These are phyloP conservation scores for Xylariaceae sp. DNA, from an alignment of 2,329 filamentous ascomycete species.

Conservation along the genomic window DNA sequence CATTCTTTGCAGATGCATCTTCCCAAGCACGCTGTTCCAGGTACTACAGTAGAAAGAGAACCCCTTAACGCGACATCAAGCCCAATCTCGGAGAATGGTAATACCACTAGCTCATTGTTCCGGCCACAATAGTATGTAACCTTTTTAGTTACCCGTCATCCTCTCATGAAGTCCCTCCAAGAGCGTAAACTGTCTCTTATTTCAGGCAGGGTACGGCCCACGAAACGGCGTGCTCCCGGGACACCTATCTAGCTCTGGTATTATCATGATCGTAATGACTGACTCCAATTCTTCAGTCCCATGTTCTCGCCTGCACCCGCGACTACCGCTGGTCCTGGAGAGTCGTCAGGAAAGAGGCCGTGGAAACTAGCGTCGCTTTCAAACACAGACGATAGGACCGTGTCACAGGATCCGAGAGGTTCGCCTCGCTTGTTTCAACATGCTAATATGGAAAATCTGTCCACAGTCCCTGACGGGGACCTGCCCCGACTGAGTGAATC, in stretches of 20 bases:
- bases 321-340: not conserved
- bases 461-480: not conserved
- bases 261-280: not conserved
- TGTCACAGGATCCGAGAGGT: not conserved
- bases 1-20: slow-evolving; percentile 14
- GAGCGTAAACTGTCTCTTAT: not conserved
- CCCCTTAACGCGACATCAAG: slow-evolving; percentile 21
- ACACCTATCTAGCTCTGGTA: not conserved
- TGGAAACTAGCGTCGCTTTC: slow-evolving; percentile 14
- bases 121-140: slow-evolving; percentile 20
- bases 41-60: slow-evolving; percentile 17
- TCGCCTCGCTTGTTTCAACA: slow-evolving; percentile 2
- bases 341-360: slow-evolving; percentile 22
- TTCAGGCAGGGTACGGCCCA: not conserved
- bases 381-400: not conserved
- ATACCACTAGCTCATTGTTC: slow-evolving; percentile 15
- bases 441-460: not conserved
- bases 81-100: slow-evolving; percentile 6
- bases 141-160: not conserved
- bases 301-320: slow-evolving; percentile 12
- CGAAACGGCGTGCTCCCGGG: not conserved
- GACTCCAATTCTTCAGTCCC: slow-evolving; percentile 4
- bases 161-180: not conserved
- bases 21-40: slow-evolving; percentile 16
- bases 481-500: not conserved